Evolutionary conservation across 345 rosid species (phyloP).

Genomic region (Linum trigynum): DNA sequence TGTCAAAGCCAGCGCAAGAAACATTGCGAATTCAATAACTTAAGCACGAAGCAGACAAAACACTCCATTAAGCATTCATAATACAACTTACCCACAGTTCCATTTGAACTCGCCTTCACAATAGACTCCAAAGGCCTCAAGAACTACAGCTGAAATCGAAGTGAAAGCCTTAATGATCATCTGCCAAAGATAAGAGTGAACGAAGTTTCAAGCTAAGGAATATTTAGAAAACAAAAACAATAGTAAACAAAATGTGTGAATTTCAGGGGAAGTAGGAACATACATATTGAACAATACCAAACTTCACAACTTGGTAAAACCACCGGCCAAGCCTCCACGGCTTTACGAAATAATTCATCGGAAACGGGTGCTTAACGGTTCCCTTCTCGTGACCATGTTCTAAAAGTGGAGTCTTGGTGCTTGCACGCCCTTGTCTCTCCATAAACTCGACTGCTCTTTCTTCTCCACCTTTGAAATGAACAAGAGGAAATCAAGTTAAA

Average conservation of each 20-base stretch:
- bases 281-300: slow-evolving; percentile 99
- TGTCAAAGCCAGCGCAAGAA: neutral
- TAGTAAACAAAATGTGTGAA: neutral
- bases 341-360: slow-evolving; percentile 63
- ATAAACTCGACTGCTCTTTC: slow-evolving; percentile 78
- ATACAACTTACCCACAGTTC: slow-evolving; percentile 77
- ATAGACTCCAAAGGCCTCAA: slow-evolving; percentile 81
- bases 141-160: slow-evolving; percentile 76
- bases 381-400: slow-evolving; percentile 53
- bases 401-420: slow-evolving; percentile 51
- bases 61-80: neutral
- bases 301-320: slow-evolving; percentile 92
- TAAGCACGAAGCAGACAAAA: neutral
- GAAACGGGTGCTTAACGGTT: slow-evolving; percentile 73
- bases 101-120: slow-evolving; percentile 94
- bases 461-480: slow-evolving; percentile 62
- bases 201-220: slow-evolving; percentile 3
- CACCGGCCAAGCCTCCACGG: slow-evolving; percentile 94
- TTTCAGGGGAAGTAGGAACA: slow-evolving; percentile 21
- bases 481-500: too few relatives aligned
- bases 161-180: slow-evolving; percentile 82
- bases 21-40: neutral
- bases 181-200: slow-evolving; percentile 37
- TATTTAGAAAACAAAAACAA: slow-evolving; percentile 7
- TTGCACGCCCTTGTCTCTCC: slow-evolving; percentile 76